Evolutionary conservation across 192 early-diverging fungal species (phyloP).

Genomic region (Coemansia sp.): DNA sequence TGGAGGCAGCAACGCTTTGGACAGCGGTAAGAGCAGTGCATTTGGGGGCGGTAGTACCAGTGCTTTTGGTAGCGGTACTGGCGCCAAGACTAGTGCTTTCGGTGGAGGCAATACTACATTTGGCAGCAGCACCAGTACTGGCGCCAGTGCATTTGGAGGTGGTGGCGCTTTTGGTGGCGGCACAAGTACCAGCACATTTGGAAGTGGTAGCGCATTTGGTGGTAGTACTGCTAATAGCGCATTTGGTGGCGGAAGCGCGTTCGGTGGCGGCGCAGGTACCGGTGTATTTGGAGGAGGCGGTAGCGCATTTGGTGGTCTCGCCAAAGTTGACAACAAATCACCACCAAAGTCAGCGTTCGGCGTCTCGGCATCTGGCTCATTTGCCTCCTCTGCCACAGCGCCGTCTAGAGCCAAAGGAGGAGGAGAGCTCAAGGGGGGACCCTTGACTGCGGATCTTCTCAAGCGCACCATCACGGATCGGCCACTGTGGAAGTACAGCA

Average conservation of each 20-base stretch:
- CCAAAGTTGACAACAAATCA: background rate
- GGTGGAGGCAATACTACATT: background rate
- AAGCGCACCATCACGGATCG: slow-evolving; percentile 49
- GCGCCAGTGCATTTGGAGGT: background rate
- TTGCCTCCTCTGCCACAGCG: background rate
- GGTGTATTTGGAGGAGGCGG: background rate
- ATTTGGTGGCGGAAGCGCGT: background rate
- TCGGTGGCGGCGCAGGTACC: background rate
- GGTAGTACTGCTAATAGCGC: background rate
- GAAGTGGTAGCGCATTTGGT: background rate
- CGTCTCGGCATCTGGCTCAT: background rate
- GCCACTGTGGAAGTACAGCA: slow-evolving; percentile 60
- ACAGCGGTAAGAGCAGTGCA: background rate
- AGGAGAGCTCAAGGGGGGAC: background rate
- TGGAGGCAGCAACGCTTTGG: background rate
- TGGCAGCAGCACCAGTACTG: background rate
- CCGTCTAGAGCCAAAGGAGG: background rate
- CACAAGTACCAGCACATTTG: background rate
- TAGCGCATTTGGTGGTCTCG: background rate
- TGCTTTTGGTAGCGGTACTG: background rate
- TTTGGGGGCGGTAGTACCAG: background rate
- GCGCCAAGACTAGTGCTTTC: background rate
- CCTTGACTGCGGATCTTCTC: slow-evolving; percentile 52
- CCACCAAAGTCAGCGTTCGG: background rate
- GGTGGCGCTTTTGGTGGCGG: background rate